phyloP scores from a whole-genome alignment of 169 alveolate genomes.

The Perkinsus marinus region DNA sequence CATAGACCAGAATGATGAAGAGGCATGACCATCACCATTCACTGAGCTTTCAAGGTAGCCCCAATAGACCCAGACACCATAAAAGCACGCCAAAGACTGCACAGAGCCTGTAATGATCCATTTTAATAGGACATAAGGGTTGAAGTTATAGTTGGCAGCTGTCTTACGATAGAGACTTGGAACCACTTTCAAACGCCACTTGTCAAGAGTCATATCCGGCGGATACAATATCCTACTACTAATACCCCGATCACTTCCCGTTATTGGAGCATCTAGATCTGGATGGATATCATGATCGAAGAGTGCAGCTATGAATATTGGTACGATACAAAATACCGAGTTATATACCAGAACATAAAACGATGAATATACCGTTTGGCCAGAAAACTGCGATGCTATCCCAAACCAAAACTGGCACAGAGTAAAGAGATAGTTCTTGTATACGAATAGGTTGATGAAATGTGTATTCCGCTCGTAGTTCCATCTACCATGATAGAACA shows the following conservation, averaged over 20 bases:
- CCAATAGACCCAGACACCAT: neutral
- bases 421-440: slow-evolving; percentile 62
- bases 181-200: neutral
- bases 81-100: neutral
- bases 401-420: slow-evolving; percentile 54
- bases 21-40: neutral
- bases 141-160: neutral
- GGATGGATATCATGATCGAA: slow-evolving; percentile 52
- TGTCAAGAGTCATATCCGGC: neutral
- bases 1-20: neutral
- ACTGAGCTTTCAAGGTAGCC: neutral
- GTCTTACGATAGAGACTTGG: neutral
- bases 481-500: slow-evolving; percentile 62
- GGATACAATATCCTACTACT: neutral
- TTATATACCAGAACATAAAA: slow-evolving; percentile 71
- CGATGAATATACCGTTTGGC: slow-evolving; percentile 63
- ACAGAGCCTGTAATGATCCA: neutral
- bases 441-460: slow-evolving; percentile 38
- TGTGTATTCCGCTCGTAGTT: neutral
- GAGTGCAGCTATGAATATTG: slow-evolving; percentile 47
- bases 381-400: slow-evolving; percentile 43
- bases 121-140: neutral
- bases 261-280: neutral
- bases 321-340: slow-evolving; percentile 57
- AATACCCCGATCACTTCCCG: too few species aligned